These are phyloP conservation scores for Tolypocladium amazonense DNA, from an alignment of 2,329 filamentous ascomycete species.

Conservation along the genomic window DNA sequence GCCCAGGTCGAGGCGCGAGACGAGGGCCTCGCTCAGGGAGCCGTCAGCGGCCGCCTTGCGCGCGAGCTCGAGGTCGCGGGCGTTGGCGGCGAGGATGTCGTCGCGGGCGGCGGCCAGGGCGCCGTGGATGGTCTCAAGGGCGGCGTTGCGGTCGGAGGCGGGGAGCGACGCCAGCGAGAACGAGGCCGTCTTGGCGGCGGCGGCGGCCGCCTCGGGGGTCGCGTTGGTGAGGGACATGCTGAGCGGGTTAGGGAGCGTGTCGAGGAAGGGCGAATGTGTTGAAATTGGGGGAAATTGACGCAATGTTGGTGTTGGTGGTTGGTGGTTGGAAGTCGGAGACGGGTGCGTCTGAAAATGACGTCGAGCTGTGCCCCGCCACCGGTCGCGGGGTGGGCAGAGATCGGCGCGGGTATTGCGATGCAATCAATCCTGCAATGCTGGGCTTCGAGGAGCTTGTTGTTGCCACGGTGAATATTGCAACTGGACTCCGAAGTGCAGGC, in stretches of 20 bases:
- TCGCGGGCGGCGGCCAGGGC: conserved; percentile 62
- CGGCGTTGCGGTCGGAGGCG: conserved; percentile 66
- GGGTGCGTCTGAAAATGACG: not conserved
- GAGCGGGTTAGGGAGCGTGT: too few species aligned
- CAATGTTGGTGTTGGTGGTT: not conserved
- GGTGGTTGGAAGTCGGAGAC: not conserved
- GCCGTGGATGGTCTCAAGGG: conserved; percentile 71
- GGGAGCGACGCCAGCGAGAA: conserved; percentile 74
- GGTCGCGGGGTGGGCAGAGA: not conserved
- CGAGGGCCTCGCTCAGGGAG: conserved; percentile 66
- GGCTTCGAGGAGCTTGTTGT: not conserved
- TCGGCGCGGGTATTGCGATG: not conserved
- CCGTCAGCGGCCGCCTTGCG: conserved; percentile 64
- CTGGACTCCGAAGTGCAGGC: not conserved
- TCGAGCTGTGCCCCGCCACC: not conserved
- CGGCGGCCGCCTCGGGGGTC: conserved; percentile 66
- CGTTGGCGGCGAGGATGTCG: conserved; percentile 78
- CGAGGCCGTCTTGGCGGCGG: conserved; percentile 69
- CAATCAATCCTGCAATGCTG: too few species aligned
- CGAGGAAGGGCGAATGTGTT: not conserved
- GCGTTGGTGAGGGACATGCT: conserved; percentile 84
- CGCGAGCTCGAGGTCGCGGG: conserved; percentile 67
- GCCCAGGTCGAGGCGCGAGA: conserved; percentile 79
- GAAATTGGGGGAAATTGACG: not conserved
- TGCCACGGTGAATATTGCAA: not conserved